Percentiles rank a stretch among this genome's conserved stretches.
Evolutionary conservation across 2,329 filamentous ascomycete genomes (phyloP).

Genomic region (Nothophoma quercina): DNA sequence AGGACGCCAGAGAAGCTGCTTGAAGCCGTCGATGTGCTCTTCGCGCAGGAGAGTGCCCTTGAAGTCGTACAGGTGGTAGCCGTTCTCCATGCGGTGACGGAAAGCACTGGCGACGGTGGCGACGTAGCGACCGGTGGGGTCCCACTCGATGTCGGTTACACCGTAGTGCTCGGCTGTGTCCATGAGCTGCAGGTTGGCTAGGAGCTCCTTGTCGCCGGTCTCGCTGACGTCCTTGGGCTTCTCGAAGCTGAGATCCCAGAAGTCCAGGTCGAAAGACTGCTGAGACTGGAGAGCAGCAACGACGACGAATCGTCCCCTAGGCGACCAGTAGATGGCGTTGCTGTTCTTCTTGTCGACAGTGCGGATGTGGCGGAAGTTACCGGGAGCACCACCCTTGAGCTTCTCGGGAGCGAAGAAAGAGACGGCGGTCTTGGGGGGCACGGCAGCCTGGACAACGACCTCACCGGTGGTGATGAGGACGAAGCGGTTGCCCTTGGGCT

Average conservation of each 20-base stretch:
- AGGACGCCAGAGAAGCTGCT: slow-evolving; percentile 95
- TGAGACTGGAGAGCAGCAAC: slow-evolving; percentile 92
- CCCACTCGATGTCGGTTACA: slow-evolving; percentile 97
- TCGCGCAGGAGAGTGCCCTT: slow-evolving; percentile 87
- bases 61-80: slow-evolving; percentile 98
- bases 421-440: slow-evolving; percentile 91
- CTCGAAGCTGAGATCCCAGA: slow-evolving; percentile 97
- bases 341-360: slow-evolving; percentile 99
- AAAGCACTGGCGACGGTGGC: slow-evolving; percentile 92
- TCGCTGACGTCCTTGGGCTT: slow-evolving; percentile 78
- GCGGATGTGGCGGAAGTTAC: slow-evolving; percentile 95
- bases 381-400: slow-evolving; percentile 78
- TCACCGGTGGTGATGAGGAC: slow-evolving; percentile 96
- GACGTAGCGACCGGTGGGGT: slow-evolving; percentile 93
- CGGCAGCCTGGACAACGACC: slow-evolving; percentile 76
- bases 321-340: slow-evolving; percentile 99
- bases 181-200: slow-evolving; percentile 94
- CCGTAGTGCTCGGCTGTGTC: slow-evolving; percentile 94
- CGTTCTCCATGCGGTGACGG: slow-evolving; percentile 99
- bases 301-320: slow-evolving; percentile 91
- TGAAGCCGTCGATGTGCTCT: slow-evolving; percentile 94
- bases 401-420: slow-evolving; percentile 98
- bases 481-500: slow-evolving; percentile 96
- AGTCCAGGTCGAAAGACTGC: slow-evolving; percentile 94
- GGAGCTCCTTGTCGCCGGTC: slow-evolving; percentile 90